Percentiles rank a stretch among this genome's conserved stretches.
Conservation (phyloP, 2,329 filamentous ascomycete species). For the Apiospora koreana region DNA sequence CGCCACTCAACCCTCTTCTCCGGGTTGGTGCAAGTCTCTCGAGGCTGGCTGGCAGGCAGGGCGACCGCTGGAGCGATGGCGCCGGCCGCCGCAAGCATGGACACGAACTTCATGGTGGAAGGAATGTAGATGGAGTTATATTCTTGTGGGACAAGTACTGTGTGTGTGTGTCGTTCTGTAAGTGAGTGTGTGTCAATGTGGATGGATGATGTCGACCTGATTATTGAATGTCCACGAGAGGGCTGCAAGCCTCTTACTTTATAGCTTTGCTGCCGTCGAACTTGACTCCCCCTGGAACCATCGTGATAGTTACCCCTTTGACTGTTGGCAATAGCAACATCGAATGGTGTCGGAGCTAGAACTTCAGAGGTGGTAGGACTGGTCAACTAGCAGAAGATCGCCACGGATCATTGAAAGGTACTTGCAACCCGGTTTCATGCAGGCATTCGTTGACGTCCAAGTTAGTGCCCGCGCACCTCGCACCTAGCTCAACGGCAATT, state of each 20-base stretch:
- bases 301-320: not conserved
- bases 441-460: too few species aligned
- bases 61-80: not conserved
- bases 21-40: constrained; percentile 9
- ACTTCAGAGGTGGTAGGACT: too few species aligned
- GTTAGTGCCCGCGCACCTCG: too few species aligned
- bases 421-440: too few species aligned
- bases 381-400: too few species aligned
- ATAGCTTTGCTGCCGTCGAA: not conserved
- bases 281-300: too few species aligned
- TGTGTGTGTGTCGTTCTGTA: not conserved
- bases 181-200: not conserved
- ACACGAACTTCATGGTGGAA: not conserved
- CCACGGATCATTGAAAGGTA: too few species aligned
- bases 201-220: too few species aligned
- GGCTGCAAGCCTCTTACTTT: not conserved
- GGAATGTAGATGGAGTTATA: not conserved
- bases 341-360: not conserved
- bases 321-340: not conserved
- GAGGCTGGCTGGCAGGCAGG: not conserved
- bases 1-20: constrained; percentile 19
- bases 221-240: not conserved
- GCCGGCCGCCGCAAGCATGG: not conserved
- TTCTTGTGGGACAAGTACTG: not conserved
- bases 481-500: not conserved